Evolutionary conservation across 2,329 filamentous ascomycete genomes (phyloP).

Genomic region (Colletotrichum spaethianum): DNA sequence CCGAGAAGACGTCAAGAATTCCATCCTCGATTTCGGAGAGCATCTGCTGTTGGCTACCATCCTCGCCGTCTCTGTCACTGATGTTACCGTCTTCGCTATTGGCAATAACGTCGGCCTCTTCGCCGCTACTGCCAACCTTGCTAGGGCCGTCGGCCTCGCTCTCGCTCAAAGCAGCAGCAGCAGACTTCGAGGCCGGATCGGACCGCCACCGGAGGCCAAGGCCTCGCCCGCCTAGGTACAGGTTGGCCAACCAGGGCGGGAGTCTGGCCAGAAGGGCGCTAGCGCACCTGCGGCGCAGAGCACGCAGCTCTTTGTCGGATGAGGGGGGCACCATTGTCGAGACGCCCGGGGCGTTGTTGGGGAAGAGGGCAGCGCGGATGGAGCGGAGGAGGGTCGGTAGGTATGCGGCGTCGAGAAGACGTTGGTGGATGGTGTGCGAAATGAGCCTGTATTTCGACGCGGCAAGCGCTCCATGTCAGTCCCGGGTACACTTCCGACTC

Average conservation of each 20-base stretch:
- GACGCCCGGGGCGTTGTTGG: slow-evolving; percentile 82
- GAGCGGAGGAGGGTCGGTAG: slow-evolving; percentile 78
- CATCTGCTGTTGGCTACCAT: slow-evolving; percentile 60
- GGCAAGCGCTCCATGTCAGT: slow-evolving; percentile 40
- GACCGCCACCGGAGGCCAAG: slow-evolving; percentile 47
- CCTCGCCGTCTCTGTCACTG: slow-evolving; percentile 45
- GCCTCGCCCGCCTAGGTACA: slow-evolving; percentile 65
- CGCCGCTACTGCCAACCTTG: slow-evolving; percentile 39
- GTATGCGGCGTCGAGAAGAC: slow-evolving; percentile 74
- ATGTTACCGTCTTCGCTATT: slow-evolving; percentile 38
- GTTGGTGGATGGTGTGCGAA: slow-evolving; percentile 68
- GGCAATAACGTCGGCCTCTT: slow-evolving; percentile 43
- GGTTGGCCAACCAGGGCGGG: slow-evolving; percentile 61
- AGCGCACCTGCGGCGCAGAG: slow-evolving; percentile 78
- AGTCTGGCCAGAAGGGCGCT: slow-evolving; percentile 67
- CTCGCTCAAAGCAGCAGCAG: slow-evolving; percentile 25
- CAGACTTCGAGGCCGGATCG: slow-evolving; percentile 40
- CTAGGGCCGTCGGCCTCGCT: not conserved
- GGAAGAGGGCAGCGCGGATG: slow-evolving; percentile 85
- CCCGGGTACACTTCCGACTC: slow-evolving; percentile 35
- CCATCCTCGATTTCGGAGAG: slow-evolving; percentile 72
- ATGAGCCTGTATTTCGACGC: slow-evolving; percentile 63
- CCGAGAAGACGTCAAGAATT: slow-evolving; percentile 81
- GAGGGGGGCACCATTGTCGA: slow-evolving; percentile 73
- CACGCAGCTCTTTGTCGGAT: slow-evolving; percentile 70